phyloP scores from a whole-genome alignment of 2,329 filamentous ascomycete species.

The Hymenotorrendiella dingleyae region DNA sequence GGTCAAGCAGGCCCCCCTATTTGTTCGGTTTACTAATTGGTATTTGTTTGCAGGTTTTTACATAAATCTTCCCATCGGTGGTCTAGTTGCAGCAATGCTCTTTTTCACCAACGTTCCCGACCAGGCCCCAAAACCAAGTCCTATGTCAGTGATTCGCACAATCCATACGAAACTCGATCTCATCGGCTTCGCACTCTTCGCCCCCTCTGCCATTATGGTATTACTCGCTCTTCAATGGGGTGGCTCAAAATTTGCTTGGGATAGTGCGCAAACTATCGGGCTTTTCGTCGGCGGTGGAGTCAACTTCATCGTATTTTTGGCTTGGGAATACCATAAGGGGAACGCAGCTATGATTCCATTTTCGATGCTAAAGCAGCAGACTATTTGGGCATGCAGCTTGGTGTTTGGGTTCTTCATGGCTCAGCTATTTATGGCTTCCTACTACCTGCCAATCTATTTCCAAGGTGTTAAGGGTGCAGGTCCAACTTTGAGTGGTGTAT shows the following conservation, averaged over 20 bases:
- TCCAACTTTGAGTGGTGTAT: slow-evolving; percentile 22
- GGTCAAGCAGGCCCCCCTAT: not conserved
- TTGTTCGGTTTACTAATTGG: not conserved
- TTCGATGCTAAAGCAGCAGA: slow-evolving; percentile 15
- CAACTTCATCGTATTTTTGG: slow-evolving; percentile 20
- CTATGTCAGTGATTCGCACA: not conserved
- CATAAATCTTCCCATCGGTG: slow-evolving; percentile 36
- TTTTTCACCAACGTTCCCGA: slow-evolving; percentile 33
- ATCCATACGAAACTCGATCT: too few relatives aligned
- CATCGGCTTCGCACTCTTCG: slow-evolving; percentile 29
- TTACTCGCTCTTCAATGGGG: slow-evolving; percentile 32
- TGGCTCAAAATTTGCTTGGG: slow-evolving; percentile 29
- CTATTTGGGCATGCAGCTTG: slow-evolving; percentile 15
- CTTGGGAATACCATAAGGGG: slow-evolving; percentile 21
- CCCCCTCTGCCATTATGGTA: slow-evolving; percentile 28
- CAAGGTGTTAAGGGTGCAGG: slow-evolving; percentile 25
- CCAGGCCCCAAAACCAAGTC: not conserved
- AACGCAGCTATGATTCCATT: slow-evolving; percentile 26
- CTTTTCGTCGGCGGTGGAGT: slow-evolving; percentile 20
- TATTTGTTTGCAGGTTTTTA: slow-evolving; percentile 30
- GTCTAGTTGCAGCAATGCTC: slow-evolving; percentile 26
- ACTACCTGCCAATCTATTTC: slow-evolving; percentile 27
- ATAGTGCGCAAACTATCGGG: slow-evolving; percentile 23
- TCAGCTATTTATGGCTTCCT: slow-evolving; percentile 6
- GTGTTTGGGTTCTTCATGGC: slow-evolving; percentile 8